A percentile compares a stretch with the other conserved stretches of the same genome.
phyloP scores from a whole-genome alignment of 306 rosid genomes.

The Oxytropis ochrocephala region DNA sequence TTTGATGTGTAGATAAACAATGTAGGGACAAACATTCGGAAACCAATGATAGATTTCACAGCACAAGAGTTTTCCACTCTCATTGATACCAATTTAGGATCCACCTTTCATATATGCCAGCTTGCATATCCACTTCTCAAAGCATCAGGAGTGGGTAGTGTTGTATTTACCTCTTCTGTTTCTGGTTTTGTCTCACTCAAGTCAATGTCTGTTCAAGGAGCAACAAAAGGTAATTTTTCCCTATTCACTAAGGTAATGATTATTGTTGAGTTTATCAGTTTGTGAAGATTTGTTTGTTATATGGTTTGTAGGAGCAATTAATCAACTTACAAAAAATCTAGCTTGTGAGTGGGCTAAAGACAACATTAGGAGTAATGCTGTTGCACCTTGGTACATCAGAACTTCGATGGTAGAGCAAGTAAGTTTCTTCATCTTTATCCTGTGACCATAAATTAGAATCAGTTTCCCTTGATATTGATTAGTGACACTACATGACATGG shows the following conservation, averaged over 20 bases:
- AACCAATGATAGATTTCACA: slow-evolving; percentile 57
- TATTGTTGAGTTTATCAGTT: neutral
- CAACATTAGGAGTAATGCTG: slow-evolving; percentile 67
- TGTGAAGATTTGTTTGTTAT: slow-evolving; percentile 9
- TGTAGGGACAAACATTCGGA: slow-evolving; percentile 72
- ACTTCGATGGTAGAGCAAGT: slow-evolving; percentile 75
- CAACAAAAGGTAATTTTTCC: slow-evolving; percentile 57
- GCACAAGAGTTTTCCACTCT: slow-evolving; percentile 55
- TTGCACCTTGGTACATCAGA: slow-evolving; percentile 79
- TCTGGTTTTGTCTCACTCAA: slow-evolving; percentile 67
- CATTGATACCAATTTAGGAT: slow-evolving; percentile 65
- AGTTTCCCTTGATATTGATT: neutral
- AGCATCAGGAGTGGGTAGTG: slow-evolving; percentile 55
- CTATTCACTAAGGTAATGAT: neutral
- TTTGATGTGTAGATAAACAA: slow-evolving; percentile 41
- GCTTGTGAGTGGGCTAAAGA: slow-evolving; percentile 87
- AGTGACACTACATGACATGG: neutral
- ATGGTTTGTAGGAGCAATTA: slow-evolving; percentile 54
- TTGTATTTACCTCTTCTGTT: slow-evolving; percentile 66
- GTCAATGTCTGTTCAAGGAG: slow-evolving; percentile 74
- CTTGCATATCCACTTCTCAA: slow-evolving; percentile 63
- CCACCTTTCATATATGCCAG: slow-evolving; percentile 64
- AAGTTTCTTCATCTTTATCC: slow-evolving; percentile 21
- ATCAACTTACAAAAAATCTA: slow-evolving; percentile 62
- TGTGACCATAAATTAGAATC: slow-evolving; percentile 8